Percentiles rank a stretch among this genome's conserved stretches.
Evolutionary conservation across 495 filamentous ascomycete genomes (phyloP).

Genomic region (Neurospora sp.): DNA sequence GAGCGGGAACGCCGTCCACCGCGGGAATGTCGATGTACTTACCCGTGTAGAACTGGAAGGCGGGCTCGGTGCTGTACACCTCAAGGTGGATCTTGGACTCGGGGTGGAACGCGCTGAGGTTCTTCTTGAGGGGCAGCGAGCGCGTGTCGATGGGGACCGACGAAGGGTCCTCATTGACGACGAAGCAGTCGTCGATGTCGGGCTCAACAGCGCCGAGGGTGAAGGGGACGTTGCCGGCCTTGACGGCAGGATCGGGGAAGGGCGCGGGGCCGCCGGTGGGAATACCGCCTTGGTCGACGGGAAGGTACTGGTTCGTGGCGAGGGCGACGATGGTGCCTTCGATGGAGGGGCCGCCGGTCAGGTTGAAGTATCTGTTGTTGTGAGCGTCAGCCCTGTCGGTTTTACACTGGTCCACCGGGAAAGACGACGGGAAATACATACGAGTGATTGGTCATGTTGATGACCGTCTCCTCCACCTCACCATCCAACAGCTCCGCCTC

Average conservation of each 20-base stretch:
- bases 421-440: slow-evolving; percentile 28
- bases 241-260: slow-evolving; percentile 44
- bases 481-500: slow-evolving; percentile 72
- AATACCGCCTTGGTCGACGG: slow-evolving; percentile 59
- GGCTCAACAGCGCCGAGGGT: slow-evolving; percentile 55
- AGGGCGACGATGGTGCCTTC: slow-evolving; percentile 68
- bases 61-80: slow-evolving; percentile 80
- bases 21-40: slow-evolving; percentile 70
- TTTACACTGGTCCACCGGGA: neutral
- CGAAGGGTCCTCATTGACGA: slow-evolving; percentile 53
- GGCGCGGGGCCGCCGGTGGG: slow-evolving; percentile 47
- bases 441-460: slow-evolving; percentile 95
- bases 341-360: slow-evolving; percentile 56
- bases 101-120: slow-evolving; percentile 61
- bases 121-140: slow-evolving; percentile 45
- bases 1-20: slow-evolving; percentile 52
- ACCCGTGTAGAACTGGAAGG: slow-evolving; percentile 94
- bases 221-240: slow-evolving; percentile 59
- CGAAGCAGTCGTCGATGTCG: slow-evolving; percentile 84
- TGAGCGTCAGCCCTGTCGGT: slow-evolving; percentile 1
- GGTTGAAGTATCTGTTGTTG: slow-evolving; percentile 75
- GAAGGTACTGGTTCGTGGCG: slow-evolving; percentile 60
- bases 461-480: slow-evolving; percentile 65
- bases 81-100: slow-evolving; percentile 67
- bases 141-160: slow-evolving; percentile 71